Evolutionary conservation across 2,329 filamentous ascomycete genomes (phyloP), one percentile per base, ranked within the genome.

Genomic region (Fusarium sarcochroum): DNA sequence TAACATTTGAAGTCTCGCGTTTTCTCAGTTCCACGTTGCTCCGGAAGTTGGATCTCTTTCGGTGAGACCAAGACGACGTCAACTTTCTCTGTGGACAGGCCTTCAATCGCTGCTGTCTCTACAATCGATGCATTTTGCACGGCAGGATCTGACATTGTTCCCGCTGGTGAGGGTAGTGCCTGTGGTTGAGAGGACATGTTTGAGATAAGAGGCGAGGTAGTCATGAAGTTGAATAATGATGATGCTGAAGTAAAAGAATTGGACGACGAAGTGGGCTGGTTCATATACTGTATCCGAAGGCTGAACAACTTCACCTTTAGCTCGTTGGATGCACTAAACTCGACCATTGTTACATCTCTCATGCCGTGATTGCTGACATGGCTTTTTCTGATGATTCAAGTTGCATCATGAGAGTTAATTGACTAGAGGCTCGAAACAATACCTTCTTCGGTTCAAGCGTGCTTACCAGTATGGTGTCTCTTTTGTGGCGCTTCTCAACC

Each of bases 331-430:
- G 34, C 18, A 40, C 18, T 6, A 4, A 32, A 11, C 11, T 8
- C 17, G 14, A n/a, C 2, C 10, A 35, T 18, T 61, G 38, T 20
- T 60, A 52, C 58, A 40, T 60, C 27, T 52, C 45, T 27, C 15
- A 23, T 44, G 13, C 23, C 17, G 27, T 17, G 15, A 34, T 34
- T 7, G 25, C 32, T 34, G 32, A 15, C 32, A 34, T 34, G 13
- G 32, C 32, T 34, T 34, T 34, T 34, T 15, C 14, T 17, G 15
- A 34, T 15, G 32, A 17, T 34, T 34, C 11, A 34, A 13, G 32
- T 13, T 34, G 32, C 15, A 17, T 17, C 32, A 34, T 34, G 32
- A 7, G 32, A 34, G 32, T 34, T 17, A 7, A 5, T 15, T 34
- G 32, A 14, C 32, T 34, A 7, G 15, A 17, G 15, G 32, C 32